phyloP scores from a whole-genome alignment of 1,284 basidiomycete species.

The Pseudozyma sp. region DNA sequence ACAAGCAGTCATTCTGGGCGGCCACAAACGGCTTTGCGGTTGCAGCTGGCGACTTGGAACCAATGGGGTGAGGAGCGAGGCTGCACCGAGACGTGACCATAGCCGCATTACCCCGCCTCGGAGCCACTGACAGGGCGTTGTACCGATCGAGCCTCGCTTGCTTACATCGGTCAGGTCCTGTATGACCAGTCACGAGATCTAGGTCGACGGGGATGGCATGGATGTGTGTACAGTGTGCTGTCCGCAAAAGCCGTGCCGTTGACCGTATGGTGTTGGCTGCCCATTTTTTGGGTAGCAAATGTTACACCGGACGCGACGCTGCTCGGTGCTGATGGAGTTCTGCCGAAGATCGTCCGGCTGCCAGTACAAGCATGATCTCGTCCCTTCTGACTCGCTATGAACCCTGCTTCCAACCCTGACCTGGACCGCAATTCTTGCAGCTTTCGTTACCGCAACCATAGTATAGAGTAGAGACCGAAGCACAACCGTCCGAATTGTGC shows the following conservation, averaged over 20 bases:
- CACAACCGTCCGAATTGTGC: too few relatives aligned
- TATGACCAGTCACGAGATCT: too few relatives aligned
- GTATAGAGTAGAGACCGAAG: too few relatives aligned
- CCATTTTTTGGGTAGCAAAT: neutral
- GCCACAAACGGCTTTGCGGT: slow-evolving; percentile 15
- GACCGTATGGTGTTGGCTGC: neutral
- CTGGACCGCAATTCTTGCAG: too few relatives aligned
- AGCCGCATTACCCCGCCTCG: slow-evolving; percentile 5
- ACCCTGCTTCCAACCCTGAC: too few relatives aligned
- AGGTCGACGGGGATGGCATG: too few relatives aligned
- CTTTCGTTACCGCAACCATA: too few relatives aligned
- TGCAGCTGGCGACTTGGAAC: neutral
- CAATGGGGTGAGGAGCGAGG: slow-evolving; percentile 11
- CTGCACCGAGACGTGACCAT: slow-evolving; percentile 24
- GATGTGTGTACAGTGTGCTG: too few relatives aligned
- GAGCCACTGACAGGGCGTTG: neutral
- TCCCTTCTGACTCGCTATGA: too few relatives aligned
- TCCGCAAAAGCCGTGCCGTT: too few relatives aligned
- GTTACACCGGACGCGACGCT: neutral
- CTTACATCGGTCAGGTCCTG: too few relatives aligned
- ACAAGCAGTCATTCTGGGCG: neutral
- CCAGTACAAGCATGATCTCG: neutral
- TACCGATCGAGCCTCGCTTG: neutral
- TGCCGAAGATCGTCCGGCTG: slow-evolving; percentile 27
- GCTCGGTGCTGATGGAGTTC: neutral